phyloP scores from a whole-genome alignment of 768 basidiomycete genomes.

The Collybiopsis luxurians region DNA sequence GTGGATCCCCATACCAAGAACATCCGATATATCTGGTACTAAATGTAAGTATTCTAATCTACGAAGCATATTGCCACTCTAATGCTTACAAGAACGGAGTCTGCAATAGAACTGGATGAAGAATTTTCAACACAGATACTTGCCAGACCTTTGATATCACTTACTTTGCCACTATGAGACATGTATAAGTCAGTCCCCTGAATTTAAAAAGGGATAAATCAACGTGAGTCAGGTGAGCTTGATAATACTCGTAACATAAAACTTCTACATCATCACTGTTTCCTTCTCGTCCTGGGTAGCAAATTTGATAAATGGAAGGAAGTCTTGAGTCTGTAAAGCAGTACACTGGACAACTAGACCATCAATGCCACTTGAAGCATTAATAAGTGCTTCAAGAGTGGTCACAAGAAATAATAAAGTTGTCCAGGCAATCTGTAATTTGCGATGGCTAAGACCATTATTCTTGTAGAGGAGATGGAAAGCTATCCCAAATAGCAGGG shows the following conservation, averaged over 20 bases:
- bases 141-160: neutral
- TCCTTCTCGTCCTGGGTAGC: neutral
- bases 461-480: neutral
- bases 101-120: neutral
- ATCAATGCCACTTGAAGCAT: neutral
- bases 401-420: neutral
- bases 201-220: neutral
- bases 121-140: neutral
- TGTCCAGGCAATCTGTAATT: neutral
- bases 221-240: neutral
- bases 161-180: neutral
- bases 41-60: too few relatives aligned
- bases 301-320: neutral
- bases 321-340: neutral
- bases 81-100: neutral
- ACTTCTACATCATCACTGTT: neutral
- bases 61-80: too few relatives aligned
- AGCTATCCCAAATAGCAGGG: neutral
- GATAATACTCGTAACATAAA: neutral
- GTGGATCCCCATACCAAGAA: neutral
- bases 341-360: neutral
- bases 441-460: neutral
- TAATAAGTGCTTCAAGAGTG: neutral
- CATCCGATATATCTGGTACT: neutral
- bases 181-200: neutral